A percentile compares a stretch with the other conserved stretches of the same genome.
phyloP scores from a whole-genome alignment of 2,329 filamentous ascomycete genomes.

The Arthrinium puccinioides region DNA sequence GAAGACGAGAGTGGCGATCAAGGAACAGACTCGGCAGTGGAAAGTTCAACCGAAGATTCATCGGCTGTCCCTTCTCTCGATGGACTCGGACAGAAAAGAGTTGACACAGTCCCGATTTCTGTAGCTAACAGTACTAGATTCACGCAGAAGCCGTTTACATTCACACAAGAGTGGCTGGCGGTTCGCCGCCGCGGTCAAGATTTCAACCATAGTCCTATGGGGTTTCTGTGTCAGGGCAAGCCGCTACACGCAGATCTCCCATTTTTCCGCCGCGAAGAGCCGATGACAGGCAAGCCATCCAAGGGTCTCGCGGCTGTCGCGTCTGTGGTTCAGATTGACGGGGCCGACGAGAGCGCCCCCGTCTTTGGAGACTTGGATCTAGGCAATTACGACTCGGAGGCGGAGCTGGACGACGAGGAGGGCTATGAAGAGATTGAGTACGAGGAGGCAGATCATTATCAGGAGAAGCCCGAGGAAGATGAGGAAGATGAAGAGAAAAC shows the following conservation, averaged over 20 bases:
- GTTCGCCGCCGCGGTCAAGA: slow-evolving; percentile 50
- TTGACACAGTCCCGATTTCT: too few species aligned
- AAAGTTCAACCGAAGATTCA: slow-evolving; percentile 2
- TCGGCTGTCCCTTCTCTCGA: neutral
- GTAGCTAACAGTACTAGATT: slow-evolving; percentile 9
- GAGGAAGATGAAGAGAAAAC: slow-evolving; percentile 3
- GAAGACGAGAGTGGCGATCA: slow-evolving; percentile 9
- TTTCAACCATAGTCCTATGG: slow-evolving; percentile 52
- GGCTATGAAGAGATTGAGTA: slow-evolving; percentile 13
- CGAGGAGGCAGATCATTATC: slow-evolving; percentile 13
- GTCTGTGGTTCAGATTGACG: slow-evolving; percentile 3
- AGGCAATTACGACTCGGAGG: slow-evolving; percentile 13
- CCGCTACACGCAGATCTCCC: slow-evolving; percentile 36
- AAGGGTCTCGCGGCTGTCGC: slow-evolving; percentile 7
- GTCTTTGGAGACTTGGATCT: slow-evolving; percentile 8
- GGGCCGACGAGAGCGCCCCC: slow-evolving; percentile 4
- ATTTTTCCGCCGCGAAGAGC: slow-evolving; percentile 35
- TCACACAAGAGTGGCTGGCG: slow-evolving; percentile 49
- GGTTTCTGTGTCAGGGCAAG: slow-evolving; percentile 46
- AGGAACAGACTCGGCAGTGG: neutral
- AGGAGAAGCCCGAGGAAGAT: slow-evolving; percentile 2
- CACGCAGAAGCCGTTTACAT: slow-evolving; percentile 30
- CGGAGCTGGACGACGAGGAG: slow-evolving; percentile 11
- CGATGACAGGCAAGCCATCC: neutral
- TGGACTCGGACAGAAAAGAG: neutral